Conservation (phyloP, 2,329 filamentous ascomycete species). For the Penicillium griseofulvum region DNA sequence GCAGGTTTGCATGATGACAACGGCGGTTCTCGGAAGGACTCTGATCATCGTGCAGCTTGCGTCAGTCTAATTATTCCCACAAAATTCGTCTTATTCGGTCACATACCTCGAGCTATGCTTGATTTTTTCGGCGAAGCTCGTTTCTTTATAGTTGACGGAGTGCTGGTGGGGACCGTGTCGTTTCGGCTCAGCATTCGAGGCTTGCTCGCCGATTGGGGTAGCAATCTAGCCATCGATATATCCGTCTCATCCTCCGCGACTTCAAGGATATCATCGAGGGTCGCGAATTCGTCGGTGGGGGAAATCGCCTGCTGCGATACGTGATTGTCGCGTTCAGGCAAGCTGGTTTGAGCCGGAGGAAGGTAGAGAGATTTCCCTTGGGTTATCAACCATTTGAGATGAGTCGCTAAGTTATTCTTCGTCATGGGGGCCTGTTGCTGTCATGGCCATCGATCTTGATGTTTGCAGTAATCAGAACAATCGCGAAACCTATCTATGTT, state of each 20-base stretch:
- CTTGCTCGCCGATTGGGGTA: conserved; percentile 42
- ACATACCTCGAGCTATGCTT: conserved; percentile 28
- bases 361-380: conserved; percentile 37
- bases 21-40: conserved; percentile 16
- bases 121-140: conserved; percentile 9
- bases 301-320: conserved; percentile 16
- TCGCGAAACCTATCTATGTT: conserved; percentile 15
- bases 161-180: conserved; percentile 20
- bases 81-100: neutral
- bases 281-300: conserved; percentile 18
- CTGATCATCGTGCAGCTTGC: neutral
- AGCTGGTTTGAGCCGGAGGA: conserved; percentile 21
- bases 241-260: conserved; percentile 28
- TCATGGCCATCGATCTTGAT: conserved; percentile 25
- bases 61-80: neutral
- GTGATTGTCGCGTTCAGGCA: conserved; percentile 27
- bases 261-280: conserved; percentile 21
- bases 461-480: conserved; percentile 5
- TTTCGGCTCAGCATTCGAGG: conserved; percentile 39
- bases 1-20: conserved; percentile 18
- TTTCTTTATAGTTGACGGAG: conserved; percentile 22
- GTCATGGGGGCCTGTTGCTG: conserved; percentile 45
- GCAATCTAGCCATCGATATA: conserved; percentile 45
- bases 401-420: conserved; percentile 46
- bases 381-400: conserved; percentile 49